Conservation (phyloP, 306 rosid species). For the Lathyrus aphaca region DNA sequence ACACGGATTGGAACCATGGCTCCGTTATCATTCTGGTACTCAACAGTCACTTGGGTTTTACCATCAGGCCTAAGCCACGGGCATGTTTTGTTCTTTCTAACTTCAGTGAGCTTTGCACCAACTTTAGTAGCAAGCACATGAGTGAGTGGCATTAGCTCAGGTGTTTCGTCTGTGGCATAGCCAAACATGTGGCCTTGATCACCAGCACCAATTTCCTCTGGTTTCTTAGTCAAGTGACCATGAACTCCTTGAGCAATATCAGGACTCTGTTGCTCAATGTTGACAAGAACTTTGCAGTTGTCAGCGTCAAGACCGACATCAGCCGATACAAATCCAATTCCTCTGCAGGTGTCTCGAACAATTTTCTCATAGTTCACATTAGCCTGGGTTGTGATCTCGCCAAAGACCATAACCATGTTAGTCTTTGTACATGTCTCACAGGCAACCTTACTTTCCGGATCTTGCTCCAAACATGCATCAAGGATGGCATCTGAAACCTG, state of each 20-base stretch:
- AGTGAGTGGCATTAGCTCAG: conserved; percentile 85
- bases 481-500: conserved; percentile 87
- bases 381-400: conserved; percentile 78
- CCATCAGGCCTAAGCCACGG: conserved; percentile 90
- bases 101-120: conserved; percentile 87
- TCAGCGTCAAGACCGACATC: conserved; percentile 81
- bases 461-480: conserved; percentile 85
- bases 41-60: conserved; percentile 86
- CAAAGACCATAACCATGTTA: conserved; percentile 93
- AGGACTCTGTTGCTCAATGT: conserved; percentile 71
- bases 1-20: conserved; percentile 82
- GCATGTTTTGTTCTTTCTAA: conserved; percentile 75
- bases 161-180: conserved; percentile 82
- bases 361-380: conserved; percentile 70
- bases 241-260: conserved; percentile 80
- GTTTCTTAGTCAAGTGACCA: conserved; percentile 61
- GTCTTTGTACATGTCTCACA: conserved; percentile 90
- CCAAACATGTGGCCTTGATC: conserved; percentile 96
- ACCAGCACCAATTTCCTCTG: conserved; percentile 73
- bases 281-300: conserved; percentile 64
- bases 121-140: conserved; percentile 85
- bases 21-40: conserved; percentile 71
- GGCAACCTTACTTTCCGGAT: conserved; percentile 79
- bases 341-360: conserved; percentile 71
- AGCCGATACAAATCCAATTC: conserved; percentile 63